Conservation (phyloP, 2,329 filamentous ascomycete genomes). For the Polychaeton citri region DNA sequence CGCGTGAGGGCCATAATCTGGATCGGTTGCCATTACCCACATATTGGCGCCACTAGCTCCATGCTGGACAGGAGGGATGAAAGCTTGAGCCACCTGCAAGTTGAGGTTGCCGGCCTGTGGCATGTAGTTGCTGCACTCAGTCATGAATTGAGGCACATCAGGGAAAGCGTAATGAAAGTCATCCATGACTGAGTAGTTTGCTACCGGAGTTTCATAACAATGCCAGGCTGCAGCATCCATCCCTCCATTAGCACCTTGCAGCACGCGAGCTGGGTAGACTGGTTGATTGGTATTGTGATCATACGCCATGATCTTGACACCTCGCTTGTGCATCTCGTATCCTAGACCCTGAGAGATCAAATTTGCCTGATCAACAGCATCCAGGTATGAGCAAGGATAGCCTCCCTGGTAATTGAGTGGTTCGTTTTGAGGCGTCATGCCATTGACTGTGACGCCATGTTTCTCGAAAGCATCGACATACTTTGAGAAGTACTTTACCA, state of each 20-base stretch:
- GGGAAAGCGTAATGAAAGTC: conserved; percentile 30
- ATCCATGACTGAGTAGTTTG: conserved; percentile 22
- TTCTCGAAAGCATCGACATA: conserved; percentile 24
- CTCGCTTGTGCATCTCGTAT: conserved; percentile 7
- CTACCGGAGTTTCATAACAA: conserved; percentile 20
- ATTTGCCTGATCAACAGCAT: conserved; percentile 19
- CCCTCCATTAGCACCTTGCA: conserved; percentile 14
- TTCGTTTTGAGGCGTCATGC: conserved; percentile 26
- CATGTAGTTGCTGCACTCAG: conserved; percentile 30
- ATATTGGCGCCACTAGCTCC: conserved; percentile 33
- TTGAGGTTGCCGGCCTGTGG: conserved; percentile 6
- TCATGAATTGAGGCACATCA: conserved; percentile 33
- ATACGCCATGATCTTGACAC: conserved; percentile 23
- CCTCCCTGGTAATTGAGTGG: conserved; percentile 25
- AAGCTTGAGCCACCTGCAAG: conserved; percentile 11
- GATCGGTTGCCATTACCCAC: conserved; percentile 34
- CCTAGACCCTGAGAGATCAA: conserved; percentile 19
- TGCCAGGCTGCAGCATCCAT: conserved; percentile 25
- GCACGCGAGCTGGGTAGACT: conserved; percentile 22
- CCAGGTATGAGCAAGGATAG: conserved; percentile 27
- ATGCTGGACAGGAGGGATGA: conserved; percentile 25
- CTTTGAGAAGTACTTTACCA: conserved; percentile 24
- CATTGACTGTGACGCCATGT: conserved; percentile 22
- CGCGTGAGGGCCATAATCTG: conserved; percentile 31
- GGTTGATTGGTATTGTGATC: conserved; percentile 27